Conservation (phyloP, 805 yeast genomes). For the Candida maesae region DNA sequence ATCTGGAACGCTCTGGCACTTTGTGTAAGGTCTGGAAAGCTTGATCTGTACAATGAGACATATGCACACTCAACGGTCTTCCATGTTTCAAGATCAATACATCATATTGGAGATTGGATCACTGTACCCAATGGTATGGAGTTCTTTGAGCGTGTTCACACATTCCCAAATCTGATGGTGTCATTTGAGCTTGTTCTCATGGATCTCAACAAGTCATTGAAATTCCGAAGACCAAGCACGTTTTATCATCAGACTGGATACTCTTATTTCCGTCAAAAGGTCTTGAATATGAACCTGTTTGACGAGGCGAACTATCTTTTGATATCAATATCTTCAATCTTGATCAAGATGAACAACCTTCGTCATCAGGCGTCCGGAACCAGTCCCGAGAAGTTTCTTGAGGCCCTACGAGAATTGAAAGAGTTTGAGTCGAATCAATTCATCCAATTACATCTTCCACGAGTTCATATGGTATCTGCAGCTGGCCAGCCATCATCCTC, state of each 20-base stretch:
- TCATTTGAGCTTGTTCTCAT: conserved; percentile 20
- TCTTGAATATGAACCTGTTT: conserved; percentile 18
- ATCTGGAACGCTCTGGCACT: conserved; percentile 6
- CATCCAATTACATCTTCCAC: too few relatives aligned
- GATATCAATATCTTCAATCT: conserved; percentile 12
- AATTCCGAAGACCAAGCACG: conserved; percentile 7
- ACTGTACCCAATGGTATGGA: conserved; percentile 1
- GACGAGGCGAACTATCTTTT: conserved; percentile 23
- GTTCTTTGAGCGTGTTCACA: conserved; percentile 14
- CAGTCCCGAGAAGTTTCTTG: background rate
- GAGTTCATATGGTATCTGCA: conserved; percentile 17
- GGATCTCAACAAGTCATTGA: conserved; percentile 20
- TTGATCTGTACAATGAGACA: conserved; percentile 7
- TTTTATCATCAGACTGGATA: conserved; percentile 8
- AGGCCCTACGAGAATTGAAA: conserved; percentile 14
- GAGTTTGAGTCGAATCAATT: conserved; percentile 21
- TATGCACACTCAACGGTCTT: conserved; percentile 7
- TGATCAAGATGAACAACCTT: conserved; percentile 20
- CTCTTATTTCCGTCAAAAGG: conserved; percentile 11
- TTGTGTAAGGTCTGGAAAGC: conserved; percentile 3
- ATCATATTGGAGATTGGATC: conserved; percentile 11
- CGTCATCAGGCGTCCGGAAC: conserved; percentile 7
- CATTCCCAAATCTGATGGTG: conserved; percentile 20
- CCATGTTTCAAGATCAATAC: background rate
- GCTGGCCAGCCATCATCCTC: conserved; percentile 5